Evolutionary conservation across 805 yeast species (phyloP).

Genomic region (Saturnispora dispora): DNA sequence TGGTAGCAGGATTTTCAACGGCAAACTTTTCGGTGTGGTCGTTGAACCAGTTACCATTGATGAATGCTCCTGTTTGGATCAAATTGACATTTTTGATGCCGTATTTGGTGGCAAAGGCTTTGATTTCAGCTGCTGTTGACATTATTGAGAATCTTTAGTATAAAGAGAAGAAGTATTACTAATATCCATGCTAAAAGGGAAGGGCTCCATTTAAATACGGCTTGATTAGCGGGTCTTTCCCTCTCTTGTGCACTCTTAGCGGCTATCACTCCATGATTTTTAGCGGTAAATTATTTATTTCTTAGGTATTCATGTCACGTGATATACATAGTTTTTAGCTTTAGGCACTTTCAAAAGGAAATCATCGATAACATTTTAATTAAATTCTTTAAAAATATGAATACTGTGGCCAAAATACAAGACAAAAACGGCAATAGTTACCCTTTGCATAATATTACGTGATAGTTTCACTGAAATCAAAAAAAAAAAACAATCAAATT

Average conservation of each 20-base stretch:
- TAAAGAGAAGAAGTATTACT: background rate
- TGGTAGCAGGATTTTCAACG: constrained; percentile 50
- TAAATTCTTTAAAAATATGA: no score
- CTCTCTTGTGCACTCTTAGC: background rate
- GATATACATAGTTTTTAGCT: background rate
- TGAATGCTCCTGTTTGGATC: constrained; percentile 68
- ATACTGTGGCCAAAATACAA: no score
- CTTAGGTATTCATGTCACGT: background rate
- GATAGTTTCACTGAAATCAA: no score
- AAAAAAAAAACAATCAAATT: no score
- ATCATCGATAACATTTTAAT: no score
- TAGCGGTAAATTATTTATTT: background rate
- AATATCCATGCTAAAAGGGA: background rate
- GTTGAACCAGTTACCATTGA: constrained; percentile 62
- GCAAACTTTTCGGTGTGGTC: constrained; percentile 49
- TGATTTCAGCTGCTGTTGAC: constrained; percentile 22
- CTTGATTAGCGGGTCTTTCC: background rate
- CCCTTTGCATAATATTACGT: no score
- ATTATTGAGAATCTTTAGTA: constrained; percentile 9
- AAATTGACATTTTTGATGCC: constrained; percentile 40
- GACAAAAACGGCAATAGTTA: no score
- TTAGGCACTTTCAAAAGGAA: no score
- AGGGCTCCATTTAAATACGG: background rate
- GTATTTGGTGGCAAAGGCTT: constrained; percentile 24
- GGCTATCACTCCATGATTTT: background rate